Base-by-base conservation (phyloP, 1,284 basidiomycete genomes). In the Malassezia equina region DNA sequence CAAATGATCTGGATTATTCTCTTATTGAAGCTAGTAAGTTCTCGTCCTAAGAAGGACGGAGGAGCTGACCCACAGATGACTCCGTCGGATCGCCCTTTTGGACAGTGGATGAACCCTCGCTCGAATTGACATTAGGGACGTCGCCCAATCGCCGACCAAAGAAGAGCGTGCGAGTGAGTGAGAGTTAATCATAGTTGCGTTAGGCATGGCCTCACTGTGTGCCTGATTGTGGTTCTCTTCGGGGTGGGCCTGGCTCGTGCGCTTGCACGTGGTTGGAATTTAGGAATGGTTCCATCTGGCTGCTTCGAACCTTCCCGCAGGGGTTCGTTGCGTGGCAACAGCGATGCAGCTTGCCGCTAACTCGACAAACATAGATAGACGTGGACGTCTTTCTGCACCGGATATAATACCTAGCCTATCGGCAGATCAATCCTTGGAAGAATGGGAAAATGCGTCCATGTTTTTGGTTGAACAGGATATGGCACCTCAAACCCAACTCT, bases 11-110 rank as follows among this genome's bases (percentile, higher is more conserved):
- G 9, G 13, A 7, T 6, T 51, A 56, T 36, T 47, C 49, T n/a
- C 32, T 56, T 23, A 13, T 31, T 31, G 54, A 56, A 47, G 28
- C 42, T 31, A 46, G 54, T 56, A 33, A 43, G 54, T 56, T 41
- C 29, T 45, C n/a, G n/a, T 31, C 42, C 13, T 15, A 11, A 13
- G 6, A 13, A 2, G 6, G 31, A 9, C 13, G 19, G 17, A 15
- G 12, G 13, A 8, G 33, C 53, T 55, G 40, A 55, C 52, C 17
- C 0, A 7, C 27, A 55, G 52, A 44, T 29, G 47, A 55, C 24
- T 8, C n/a, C 11, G 32, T 34, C 21, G 31, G 12, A 9, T 29
- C 27, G 3, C 36, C 32, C 31, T 40, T 25, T 27, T 19, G 28
- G 27, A 29, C 27, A 15, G 21, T 15, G 17, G 41, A 33, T 2